Base-by-base conservation (phyloP, 495 filamentous ascomycete species). In the Pyronema omphalodes region DNA sequence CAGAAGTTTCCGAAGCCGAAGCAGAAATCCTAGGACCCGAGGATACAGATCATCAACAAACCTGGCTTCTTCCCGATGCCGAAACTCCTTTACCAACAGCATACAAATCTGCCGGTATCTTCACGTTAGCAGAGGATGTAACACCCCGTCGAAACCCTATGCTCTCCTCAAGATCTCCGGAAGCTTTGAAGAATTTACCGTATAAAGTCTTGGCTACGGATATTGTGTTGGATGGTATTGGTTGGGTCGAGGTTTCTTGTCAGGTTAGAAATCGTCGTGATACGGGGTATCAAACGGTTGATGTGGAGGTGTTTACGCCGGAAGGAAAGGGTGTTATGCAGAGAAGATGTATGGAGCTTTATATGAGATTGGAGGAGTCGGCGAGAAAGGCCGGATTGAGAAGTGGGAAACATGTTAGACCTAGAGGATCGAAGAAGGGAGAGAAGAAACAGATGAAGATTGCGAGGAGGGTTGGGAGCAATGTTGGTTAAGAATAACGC, bases 211-310 rank as follows among this genome's bases (percentile, higher is more conserved):
- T 88, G 51, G 74, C 79, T 6, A 74, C 82, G 0, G 91, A 99
- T 65, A 77, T 99, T 37, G 69, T 99, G 7, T 79, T 99, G 37
- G 87, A 94, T 59, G 85, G 89, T 15, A 79, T 80, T 40, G 91
- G 91, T 2, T 99, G 93, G 89, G 74, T 99, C 7, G 91, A 99
- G 66, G 66, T 99, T 15, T 81, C 77, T 6, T 79, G 81, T 11
- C 88, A 96, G 67, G 74, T 91, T 7, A 78, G 88, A 18, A 75
- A 64, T 43, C 56, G 54, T 17, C 49, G 56, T 17, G 63, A 63
- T 23, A 62, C 58, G 43, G 35, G 56, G 8, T 57, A 50, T 12
- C 55, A 55, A 12, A 53, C 51, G 39, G 57, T 48, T 17, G 48
- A 61, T 15, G 72, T 99, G 6, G 91, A 96, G 57, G 77, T 96